Percentiles rank a stretch among this genome's conserved stretches.
Conservation (phyloP, 2,329 filamentous ascomycete genomes). For the Ophioceras dolichostomum region DNA sequence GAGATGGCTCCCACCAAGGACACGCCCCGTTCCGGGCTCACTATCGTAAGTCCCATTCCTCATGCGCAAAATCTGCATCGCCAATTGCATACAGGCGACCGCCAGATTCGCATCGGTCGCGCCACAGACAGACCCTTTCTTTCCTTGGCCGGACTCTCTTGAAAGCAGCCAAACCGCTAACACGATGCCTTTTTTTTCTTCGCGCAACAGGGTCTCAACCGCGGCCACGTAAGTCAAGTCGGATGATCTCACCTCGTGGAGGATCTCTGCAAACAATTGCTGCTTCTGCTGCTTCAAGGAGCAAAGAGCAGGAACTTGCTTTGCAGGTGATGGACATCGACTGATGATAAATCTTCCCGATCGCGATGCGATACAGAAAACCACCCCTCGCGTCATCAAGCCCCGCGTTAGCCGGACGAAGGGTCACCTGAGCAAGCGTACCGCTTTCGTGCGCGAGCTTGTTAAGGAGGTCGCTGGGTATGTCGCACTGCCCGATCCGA, state of each 20-base stretch:
- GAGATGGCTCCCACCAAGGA: conserved; percentile 2
- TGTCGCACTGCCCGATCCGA: no score
- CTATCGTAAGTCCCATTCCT: conserved; percentile 1
- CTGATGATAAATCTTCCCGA: no score
- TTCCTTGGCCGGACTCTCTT: background rate
- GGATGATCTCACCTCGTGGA: conserved; percentile 59
- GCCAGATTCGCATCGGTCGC: no score
- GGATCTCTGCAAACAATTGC: conserved; percentile 59
- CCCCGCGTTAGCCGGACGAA: conserved; percentile 75
- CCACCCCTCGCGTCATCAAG: conserved; percentile 68
- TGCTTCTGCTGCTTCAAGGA: no score
- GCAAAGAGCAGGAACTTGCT: no score
- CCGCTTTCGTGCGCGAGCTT: conserved; percentile 91
- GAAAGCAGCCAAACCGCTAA: background rate
- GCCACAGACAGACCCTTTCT: no score
- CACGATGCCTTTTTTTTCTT: background rate
- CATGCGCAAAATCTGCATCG: background rate
- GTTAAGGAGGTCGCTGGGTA: conserved; percentile 97
- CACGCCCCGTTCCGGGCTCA: conserved; percentile 1
- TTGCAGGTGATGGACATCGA: conserved; percentile 53
- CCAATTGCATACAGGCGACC: background rate
- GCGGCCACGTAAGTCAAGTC: conserved; percentile 50
- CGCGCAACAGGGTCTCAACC: conserved; percentile 15
- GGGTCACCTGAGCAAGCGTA: conserved; percentile 94
- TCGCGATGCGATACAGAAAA: conserved; percentile 52